phyloP scores from a whole-genome alignment of 371 early-diverging fungal genomes.

The Rhizopus delemar region DNA sequence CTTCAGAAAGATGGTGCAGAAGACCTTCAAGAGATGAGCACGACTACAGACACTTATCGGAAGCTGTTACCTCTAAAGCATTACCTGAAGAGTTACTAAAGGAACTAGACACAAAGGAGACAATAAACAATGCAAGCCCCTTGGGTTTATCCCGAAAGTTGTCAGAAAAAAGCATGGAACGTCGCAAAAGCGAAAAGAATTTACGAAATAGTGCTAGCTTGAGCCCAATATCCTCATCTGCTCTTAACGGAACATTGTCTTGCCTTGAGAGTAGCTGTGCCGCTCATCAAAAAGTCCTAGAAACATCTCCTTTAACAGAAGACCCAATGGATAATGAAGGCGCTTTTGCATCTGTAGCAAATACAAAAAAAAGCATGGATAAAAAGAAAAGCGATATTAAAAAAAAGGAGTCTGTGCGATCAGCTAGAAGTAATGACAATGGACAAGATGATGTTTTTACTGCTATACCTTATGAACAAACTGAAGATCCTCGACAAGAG shows the following conservation, averaged over 20 bases:
- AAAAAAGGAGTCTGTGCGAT: background rate
- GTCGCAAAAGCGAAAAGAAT: conserved; percentile 31
- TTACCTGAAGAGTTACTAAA: conserved; percentile 29
- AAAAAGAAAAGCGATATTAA: background rate
- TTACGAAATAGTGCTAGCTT: conserved; percentile 11
- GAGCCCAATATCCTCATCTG: too few species aligned
- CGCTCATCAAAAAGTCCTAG: too few species aligned
- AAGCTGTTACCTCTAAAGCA: background rate
- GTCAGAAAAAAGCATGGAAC: conserved; percentile 33
- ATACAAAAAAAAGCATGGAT: too few species aligned
- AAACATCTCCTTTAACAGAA: too few species aligned
- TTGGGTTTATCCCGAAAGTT: conserved; percentile 24
- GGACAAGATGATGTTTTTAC: conserved; percentile 27
- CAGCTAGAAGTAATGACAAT: background rate
- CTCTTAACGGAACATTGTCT: too few species aligned
- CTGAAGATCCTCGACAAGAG: conserved; percentile 4
- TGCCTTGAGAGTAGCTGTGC: too few species aligned
- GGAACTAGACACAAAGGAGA: conserved; percentile 19
- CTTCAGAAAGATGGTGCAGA: conserved; percentile 46
- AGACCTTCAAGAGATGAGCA: conserved; percentile 22
- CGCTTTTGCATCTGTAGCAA: too few species aligned
- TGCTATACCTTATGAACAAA: conserved; percentile 44
- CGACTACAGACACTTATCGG: background rate
- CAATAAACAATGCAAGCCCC: conserved; percentile 15
- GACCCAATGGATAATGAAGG: too few species aligned